Percentiles rank a stretch among this genome's conserved stretches.
Conservation (phyloP, 1,139 yeast species). For the Geotrichum siamense region DNA sequence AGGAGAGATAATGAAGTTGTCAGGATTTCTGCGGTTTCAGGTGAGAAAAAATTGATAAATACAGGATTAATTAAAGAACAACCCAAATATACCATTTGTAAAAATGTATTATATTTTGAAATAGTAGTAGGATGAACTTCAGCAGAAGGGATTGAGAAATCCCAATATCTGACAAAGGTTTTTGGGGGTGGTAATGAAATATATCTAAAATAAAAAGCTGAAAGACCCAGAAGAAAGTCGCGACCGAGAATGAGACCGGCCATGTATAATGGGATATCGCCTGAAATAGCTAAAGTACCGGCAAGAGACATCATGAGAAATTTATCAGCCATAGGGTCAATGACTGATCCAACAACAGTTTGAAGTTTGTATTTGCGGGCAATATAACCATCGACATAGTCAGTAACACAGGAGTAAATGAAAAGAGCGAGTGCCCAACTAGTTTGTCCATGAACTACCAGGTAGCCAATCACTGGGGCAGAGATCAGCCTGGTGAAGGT, state of each 20-base stretch:
- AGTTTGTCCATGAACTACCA: constrained; percentile 55
- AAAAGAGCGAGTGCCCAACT: constrained; percentile 63
- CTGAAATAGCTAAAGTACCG: constrained; percentile 59
- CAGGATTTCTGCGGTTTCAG: constrained; percentile 19
- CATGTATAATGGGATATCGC: constrained; percentile 51
- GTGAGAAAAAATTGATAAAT: constrained; percentile 27
- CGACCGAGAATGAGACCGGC: constrained; percentile 78
- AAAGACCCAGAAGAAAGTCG: constrained; percentile 67
- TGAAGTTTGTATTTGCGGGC: constrained; percentile 74
- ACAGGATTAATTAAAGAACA: constrained; percentile 64
- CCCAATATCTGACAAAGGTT: constrained; percentile 65
- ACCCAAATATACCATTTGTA: constrained; percentile 89
- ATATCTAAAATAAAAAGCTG: constrained; percentile 69
- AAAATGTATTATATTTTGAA: constrained; percentile 80
- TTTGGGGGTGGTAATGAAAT: constrained; percentile 69
- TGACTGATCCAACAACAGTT: constrained; percentile 79
- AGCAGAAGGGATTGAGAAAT: constrained; percentile 73
- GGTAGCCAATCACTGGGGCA: constrained; percentile 80
- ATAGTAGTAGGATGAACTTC: constrained; percentile 85
- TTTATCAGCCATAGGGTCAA: constrained; percentile 96
- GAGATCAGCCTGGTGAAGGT: constrained; percentile 71
- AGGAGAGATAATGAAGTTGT: constrained; percentile 16
- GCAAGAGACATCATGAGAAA: constrained; percentile 83
- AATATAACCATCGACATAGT: constrained; percentile 82
- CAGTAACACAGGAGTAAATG: constrained; percentile 81